Evolutionary conservation across 164 flowering plant genomes (phyloP), one percentile per base, ranked within the genome.

Genomic region (Stephania cephalantha): DNA sequence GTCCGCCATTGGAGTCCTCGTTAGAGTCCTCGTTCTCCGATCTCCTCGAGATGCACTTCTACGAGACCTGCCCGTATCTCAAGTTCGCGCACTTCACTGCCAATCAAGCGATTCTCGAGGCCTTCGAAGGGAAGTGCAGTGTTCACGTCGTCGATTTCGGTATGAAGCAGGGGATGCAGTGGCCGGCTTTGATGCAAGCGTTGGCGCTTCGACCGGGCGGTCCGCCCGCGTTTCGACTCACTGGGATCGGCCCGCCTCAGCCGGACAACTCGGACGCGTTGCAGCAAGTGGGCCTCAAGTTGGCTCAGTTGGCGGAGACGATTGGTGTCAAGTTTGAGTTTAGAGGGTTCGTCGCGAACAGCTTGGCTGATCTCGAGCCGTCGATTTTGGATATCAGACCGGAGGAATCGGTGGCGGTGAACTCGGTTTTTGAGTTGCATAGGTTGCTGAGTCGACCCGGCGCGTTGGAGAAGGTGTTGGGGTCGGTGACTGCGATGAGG

Each of bases 51-150:
- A 88, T 85, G 88, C 90, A 92, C 80, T 92, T 92, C 81, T 94
- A 92, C 82, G 93, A 91, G 78, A 69, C 91, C 12, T 90, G 90
- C 75, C 98, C 98, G 4, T 91, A 92, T 72, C 85, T 92, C 61
- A 92, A 94, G 81, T 92, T 94, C 85, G 98, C 97, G 5, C 98
- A 94, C 66, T 92, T 94, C 83, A 92, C 98, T 0, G 97, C 96
- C 12, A 94, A 92, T 68, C 98, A 94, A 67, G 97, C 98, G 1
- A 94, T 94, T 42, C 86, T 92, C 44, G 98, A 94, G 72, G 93
- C 97, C 4, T 90, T 91, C 63, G 87, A 85, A 7, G 86, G 89
- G 8, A 87, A 87, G 13, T 78, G n/a, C 45, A 77, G 87, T 1
- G 97, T 94, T 44, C 98, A 94, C 66, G 90, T 94, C 6, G 83